Base-by-base conservation (phyloP, 768 basidiomycete species). In the Mycena polygramma region DNA sequence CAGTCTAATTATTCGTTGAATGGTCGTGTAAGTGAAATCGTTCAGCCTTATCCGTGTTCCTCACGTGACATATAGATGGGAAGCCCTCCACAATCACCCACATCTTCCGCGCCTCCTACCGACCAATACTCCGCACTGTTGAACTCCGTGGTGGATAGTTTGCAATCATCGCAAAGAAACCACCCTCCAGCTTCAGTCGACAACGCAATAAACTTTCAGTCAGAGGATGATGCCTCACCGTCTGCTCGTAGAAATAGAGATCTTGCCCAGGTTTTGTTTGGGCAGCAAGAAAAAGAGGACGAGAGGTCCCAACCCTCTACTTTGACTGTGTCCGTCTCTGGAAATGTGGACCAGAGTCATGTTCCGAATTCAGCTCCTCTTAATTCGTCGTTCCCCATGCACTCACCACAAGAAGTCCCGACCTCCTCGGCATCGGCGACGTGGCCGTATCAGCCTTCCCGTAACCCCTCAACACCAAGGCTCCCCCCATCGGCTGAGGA, bases 261-360 rank as follows among this genome's bases (percentile, higher is more conserved):
- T 75, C 85, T 95, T n/a, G 91, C 93, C 2, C 90, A 91, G 65
- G 91, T 90, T 20, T 81, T 95, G 49, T 94, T 95, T 74, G 93
- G 92, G 20, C 79, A 76, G 20, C 85, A 87, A 63, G 83, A 82
- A 51, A 64, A 62, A 35, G 76, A 78, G 64, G 70, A 58, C 22
- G 75, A 76, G 39, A 75, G 71, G 22, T 73, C 79, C 48, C 71
- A 76, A 57, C 46, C 37, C 36, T 60, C 51, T 62, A 69, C 71
- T 52, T 70, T 63, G 59, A 67, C 59, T 58, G 46, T 71, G 71
- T 80, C 66, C 11, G 48, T 66, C 49, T 53, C 57, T 51, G 57
- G 35, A 22, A 64, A 64, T 3, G 48, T 11, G 37, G 46, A n/a
- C 45, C 30, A 54, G 26, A 37, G 53, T 24, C 64, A 66, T 35